These are phyloP conservation scores for Incumbomyces delicatus DNA, from an alignment of 2,329 filamentous ascomycete genomes.

Conservation along the genomic window DNA sequence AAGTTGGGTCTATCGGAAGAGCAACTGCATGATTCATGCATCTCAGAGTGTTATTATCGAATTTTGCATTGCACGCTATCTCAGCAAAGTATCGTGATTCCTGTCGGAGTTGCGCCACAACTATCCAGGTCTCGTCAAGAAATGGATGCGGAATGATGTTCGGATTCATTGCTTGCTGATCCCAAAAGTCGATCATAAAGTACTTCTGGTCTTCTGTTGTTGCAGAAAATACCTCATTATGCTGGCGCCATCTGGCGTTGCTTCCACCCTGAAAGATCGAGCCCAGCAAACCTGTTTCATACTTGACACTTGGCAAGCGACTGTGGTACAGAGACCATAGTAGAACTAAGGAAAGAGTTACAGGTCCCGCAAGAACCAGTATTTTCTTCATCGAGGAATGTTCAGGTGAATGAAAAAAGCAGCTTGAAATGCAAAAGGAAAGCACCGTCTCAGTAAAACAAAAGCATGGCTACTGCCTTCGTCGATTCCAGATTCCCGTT, in stretches of 20 bases:
- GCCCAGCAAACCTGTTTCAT: background rate
- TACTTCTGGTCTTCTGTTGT: conserved; percentile 39
- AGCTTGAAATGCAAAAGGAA: too few relatives aligned
- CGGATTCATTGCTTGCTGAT: conserved; percentile 40
- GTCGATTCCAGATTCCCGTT: too few relatives aligned
- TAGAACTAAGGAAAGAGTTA: background rate
- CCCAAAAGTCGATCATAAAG: conserved; percentile 42
- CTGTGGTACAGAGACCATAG: background rate
- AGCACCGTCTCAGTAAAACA: too few relatives aligned
- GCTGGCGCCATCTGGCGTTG: conserved; percentile 8
- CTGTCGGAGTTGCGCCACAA: conserved; percentile 39
- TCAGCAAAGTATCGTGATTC: conserved; percentile 31
- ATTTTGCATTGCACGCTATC: conserved; percentile 42
- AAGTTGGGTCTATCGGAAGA: conserved; percentile 35
- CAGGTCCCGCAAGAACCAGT: background rate
- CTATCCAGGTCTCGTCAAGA: conserved; percentile 39
- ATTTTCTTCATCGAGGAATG: too few relatives aligned
- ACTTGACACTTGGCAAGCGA: background rate
- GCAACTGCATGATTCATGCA: conserved; percentile 11
- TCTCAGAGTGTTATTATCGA: conserved; percentile 22
- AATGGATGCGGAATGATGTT: conserved; percentile 49
- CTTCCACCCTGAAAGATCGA: background rate
- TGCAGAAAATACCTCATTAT: conserved; percentile 35
- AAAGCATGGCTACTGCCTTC: too few relatives aligned
- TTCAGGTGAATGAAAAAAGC: too few relatives aligned